Evolutionary conservation across 176 grass and related monocot genomes (phyloP), one percentile per base, ranked within the genome.

Genomic region (Leersia perrieri): DNA sequence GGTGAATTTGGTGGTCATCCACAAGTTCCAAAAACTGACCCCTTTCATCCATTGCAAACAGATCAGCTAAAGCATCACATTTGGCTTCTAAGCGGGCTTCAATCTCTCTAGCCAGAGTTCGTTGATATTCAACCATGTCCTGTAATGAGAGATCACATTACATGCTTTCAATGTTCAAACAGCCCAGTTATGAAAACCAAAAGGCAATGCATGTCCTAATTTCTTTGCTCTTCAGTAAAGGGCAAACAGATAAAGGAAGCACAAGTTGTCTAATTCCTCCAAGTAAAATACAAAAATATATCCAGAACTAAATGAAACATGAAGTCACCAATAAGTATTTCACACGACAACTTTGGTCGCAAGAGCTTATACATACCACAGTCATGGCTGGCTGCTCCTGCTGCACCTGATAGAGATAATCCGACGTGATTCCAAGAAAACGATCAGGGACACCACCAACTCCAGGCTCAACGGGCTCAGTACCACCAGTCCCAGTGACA

Each of bases 21-120:
- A 34, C 53, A 70, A 73, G 64, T 53, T 74, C 76, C 75, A 60
- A 41, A 70, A 73, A 73, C 85, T 83, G n/a, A 98, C 96, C 90
- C 44, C 87, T 95, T 77, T 92, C 86, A 72, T 93, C 90, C 86
- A 89, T 91, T 66, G 83, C 78, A 91, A 98, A 98, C 25, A 93
- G 69, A 84, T 93, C 96, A 87, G 92, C 80, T 72, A 98, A 92
- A 51, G 85, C 84, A 53, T 98, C 96, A 82, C 92, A 95, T 67
- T 98, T 98, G 61, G 90, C 87, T 83, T 95, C 86, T 78, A 98
- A 87, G n/a, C 92, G 92, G 40, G 92, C 84, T 74, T 98, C 96
- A 62, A 98, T 95, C 89, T 95, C 90, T 71, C 86, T 92, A 67
- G 84, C 67, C 80, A 98, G 80, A 47, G 90, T 83, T 70, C 90